These are phyloP conservation scores for Pseudotsuga menziesii DNA, from an alignment of 75 land plant species.

Conservation along the genomic window DNA sequence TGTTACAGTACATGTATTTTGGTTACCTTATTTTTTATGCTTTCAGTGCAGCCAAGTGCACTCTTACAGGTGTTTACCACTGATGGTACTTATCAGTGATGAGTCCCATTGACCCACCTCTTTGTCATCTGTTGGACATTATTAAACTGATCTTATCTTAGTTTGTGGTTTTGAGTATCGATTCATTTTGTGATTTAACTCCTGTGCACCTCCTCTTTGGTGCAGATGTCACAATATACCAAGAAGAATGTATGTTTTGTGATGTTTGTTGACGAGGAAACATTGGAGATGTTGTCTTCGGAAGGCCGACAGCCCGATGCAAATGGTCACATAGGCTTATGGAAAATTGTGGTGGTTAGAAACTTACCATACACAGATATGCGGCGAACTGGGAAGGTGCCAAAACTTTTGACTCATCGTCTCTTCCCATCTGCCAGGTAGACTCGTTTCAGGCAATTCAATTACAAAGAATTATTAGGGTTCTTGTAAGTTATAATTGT, in stretches of 20 bases:
- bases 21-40: too few species aligned
- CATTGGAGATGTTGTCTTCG: conserved; percentile 45
- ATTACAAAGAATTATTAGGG: neutral
- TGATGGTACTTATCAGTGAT: too few species aligned
- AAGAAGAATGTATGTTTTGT: conserved; percentile 92
- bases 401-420: conserved; percentile 87
- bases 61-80: too few species aligned
- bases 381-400: conserved; percentile 87
- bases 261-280: conserved; percentile 87
- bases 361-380: conserved; percentile 84
- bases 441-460: neutral
- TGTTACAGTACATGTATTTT: neutral
- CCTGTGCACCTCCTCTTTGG: conserved; percentile 5
- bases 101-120: too few species aligned
- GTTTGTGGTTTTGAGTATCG: neutral
- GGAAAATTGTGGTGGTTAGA: conserved; percentile 80
- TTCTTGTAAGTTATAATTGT: neutral
- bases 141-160: too few species aligned
- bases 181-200: neutral
- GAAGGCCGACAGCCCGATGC: conserved; percentile 68
- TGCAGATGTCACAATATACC: conserved; percentile 67
- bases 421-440: conserved; percentile 94
- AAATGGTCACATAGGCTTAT: conserved; percentile 67
- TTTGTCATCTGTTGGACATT: too few species aligned
- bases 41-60: too few species aligned